Percentiles rank a stretch among this genome's conserved stretches.
Evolutionary conservation across 257 asterid species (phyloP).

Genomic region (Echium plantagineum): DNA sequence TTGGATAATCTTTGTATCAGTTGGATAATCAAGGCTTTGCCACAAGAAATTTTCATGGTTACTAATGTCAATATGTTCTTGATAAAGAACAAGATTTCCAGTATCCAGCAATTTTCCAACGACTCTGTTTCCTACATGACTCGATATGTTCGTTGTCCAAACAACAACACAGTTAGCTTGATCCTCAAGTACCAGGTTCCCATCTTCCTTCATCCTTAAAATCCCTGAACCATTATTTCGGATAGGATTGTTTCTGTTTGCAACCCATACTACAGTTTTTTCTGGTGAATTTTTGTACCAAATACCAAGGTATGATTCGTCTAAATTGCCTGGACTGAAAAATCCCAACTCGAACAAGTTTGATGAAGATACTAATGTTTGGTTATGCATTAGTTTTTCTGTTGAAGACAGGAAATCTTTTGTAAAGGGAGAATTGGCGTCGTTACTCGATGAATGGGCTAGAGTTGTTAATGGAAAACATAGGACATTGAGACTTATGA

Average conservation of each 20-base stretch:
- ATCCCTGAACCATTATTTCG: conserved; percentile 36
- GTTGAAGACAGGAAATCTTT: too few relatives aligned
- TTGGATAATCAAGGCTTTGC: conserved; percentile 75
- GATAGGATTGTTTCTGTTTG: conserved; percentile 64
- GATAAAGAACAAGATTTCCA: conserved; percentile 56
- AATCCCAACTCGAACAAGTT: conserved; percentile 15
- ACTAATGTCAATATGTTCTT: conserved; percentile 15
- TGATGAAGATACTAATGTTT: too few relatives aligned
- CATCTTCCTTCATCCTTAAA: conserved; percentile 37
- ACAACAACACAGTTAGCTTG: conserved; percentile 19
- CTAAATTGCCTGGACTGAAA: conserved; percentile 19
- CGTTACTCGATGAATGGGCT: too few relatives aligned
- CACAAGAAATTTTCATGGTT: conserved; percentile 9
- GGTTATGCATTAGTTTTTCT: too few relatives aligned
- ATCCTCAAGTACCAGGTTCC: conserved; percentile 33
- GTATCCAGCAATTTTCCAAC: conserved; percentile 39
- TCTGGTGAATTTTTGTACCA: too few relatives aligned
- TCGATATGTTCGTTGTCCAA: conserved; percentile 49
- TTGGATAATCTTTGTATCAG: too few relatives aligned
- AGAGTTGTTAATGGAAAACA: too few relatives aligned
- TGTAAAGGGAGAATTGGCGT: too few relatives aligned
- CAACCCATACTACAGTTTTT: conserved; percentile 52
- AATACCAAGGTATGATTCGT: too few relatives aligned
- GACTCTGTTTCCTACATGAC: conserved; percentile 13
- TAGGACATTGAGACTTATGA: too few relatives aligned